A percentile compares a stretch with the other conserved stretches of the same genome.
These are phyloP conservation scores for Manihot esculenta DNA, from an alignment of 441 rosid species.

Conservation along the genomic window DNA sequence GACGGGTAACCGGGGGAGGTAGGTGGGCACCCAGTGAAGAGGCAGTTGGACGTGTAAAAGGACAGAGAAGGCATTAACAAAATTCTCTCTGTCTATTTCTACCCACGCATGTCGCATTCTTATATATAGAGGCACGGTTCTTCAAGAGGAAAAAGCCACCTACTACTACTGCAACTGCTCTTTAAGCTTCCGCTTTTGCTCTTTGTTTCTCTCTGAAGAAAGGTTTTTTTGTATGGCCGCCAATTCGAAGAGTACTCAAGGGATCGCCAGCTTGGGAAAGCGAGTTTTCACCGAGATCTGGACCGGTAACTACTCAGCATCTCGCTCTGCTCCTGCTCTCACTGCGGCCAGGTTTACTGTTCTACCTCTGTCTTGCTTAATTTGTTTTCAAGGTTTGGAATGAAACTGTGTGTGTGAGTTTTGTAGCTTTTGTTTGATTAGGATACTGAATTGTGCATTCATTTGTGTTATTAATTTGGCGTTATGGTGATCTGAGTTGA, in stretches of 20 bases:
- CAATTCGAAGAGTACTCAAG: slow-evolving; percentile 43
- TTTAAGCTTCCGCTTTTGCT: neutral
- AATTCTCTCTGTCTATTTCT: neutral
- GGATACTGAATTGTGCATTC: neutral
- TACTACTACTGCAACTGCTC: neutral
- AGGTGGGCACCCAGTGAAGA: neutral
- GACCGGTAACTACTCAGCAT: slow-evolving; percentile 26
- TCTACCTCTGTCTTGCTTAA: neutral
- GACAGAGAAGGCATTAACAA: neutral
- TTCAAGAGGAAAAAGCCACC: neutral
- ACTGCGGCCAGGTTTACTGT: slow-evolving; percentile 24
- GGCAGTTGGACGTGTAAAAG: neutral
- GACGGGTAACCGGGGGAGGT: neutral
- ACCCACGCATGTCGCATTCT: neutral
- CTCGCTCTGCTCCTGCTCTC: slow-evolving; percentile 18
- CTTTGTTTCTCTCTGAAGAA: neutral
- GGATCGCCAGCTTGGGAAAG: slow-evolving; percentile 55
- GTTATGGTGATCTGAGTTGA: neutral
- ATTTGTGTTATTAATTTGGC: neutral
- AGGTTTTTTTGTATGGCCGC: slow-evolving; percentile 50
- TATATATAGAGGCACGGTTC: neutral
- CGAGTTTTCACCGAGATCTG: slow-evolving; percentile 44
- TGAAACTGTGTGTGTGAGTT: neutral
- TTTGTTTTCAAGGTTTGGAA: neutral
- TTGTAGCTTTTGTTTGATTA: no score